Conservation (phyloP, 2,329 filamentous ascomycete species). For the Aaosphaeria pasadenensis region DNA sequence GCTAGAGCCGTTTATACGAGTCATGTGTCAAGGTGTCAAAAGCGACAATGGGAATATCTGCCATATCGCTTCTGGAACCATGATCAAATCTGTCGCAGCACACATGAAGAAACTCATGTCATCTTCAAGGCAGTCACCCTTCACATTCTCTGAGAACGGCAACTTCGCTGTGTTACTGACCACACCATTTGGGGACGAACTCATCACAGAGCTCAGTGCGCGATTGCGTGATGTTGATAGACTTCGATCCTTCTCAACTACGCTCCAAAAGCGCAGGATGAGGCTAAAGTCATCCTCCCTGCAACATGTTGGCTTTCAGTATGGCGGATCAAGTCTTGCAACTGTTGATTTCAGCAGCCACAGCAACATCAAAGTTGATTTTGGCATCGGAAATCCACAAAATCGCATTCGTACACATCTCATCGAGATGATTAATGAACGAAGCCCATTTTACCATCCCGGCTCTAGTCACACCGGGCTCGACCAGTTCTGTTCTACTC, state of each 20-base stretch:
- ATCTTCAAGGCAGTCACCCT: slow-evolving; percentile 55
- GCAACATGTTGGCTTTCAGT: slow-evolving; percentile 64
- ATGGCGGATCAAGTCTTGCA: slow-evolving; percentile 55
- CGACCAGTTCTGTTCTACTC: slow-evolving; percentile 55
- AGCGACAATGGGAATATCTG: slow-evolving; percentile 28
- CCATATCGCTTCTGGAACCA: slow-evolving; percentile 40
- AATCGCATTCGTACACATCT: slow-evolving; percentile 60
- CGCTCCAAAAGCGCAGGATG: slow-evolving; percentile 57
- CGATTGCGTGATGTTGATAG: slow-evolving; percentile 66
- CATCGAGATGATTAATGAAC: slow-evolving; percentile 57
- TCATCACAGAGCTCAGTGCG: slow-evolving; percentile 57
- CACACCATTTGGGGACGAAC: slow-evolving; percentile 56
- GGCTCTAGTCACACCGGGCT: slow-evolving; percentile 51
- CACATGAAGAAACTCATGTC: slow-evolving; percentile 39
- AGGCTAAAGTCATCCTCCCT: slow-evolving; percentile 58
- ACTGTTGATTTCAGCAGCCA: slow-evolving; percentile 55
- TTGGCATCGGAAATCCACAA: slow-evolving; percentile 66
- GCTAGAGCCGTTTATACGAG: slow-evolving; percentile 23
- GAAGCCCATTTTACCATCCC: slow-evolving; percentile 52
- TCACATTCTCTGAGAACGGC: slow-evolving; percentile 61
- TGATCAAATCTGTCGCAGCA: slow-evolving; percentile 32
- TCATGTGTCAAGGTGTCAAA: slow-evolving; percentile 32
- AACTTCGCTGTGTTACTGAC: slow-evolving; percentile 62
- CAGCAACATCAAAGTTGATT: slow-evolving; percentile 52
- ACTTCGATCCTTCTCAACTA: slow-evolving; percentile 67